Conservation (phyloP, 345 rosid genomes). For the Camelina hispida region DNA sequence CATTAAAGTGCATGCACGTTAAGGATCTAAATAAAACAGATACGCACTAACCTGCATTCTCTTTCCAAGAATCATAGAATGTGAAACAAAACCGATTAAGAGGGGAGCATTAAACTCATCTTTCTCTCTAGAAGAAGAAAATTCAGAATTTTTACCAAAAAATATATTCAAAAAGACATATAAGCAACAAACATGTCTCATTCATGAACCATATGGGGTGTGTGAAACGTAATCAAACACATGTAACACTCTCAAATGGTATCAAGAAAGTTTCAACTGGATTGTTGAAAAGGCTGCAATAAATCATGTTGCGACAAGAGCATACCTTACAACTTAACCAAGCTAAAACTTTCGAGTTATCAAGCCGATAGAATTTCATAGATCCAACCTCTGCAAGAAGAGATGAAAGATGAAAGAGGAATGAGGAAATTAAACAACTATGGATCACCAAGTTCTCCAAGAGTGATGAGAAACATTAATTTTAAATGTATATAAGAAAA, state of each 20-base stretch:
- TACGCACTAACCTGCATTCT: not conserved
- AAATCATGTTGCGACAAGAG: slow-evolving; percentile 23
- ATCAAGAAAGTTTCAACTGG: not conserved
- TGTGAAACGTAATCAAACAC: slow-evolving; percentile 6
- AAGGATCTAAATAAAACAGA: not conserved
- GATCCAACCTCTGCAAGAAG: slow-evolving; percentile 73
- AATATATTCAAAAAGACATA: not conserved
- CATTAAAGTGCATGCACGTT: slow-evolving; percentile 16
- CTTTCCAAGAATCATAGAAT: slow-evolving; percentile 1
- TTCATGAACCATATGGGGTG: not conserved
- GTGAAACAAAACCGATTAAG: slow-evolving; percentile 19
- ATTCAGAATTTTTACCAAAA: not conserved
- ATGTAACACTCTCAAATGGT: slow-evolving; percentile 15
- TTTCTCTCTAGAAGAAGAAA: not conserved
- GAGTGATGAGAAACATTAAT: not conserved
- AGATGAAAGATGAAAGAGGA: slow-evolving; percentile 26
- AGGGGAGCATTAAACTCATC: slow-evolving; percentile 9
- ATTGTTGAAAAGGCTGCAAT: slow-evolving; percentile 1
- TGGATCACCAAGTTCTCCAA: slow-evolving; percentile 21
- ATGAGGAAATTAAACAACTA: slow-evolving; percentile 7
- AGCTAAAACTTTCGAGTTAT: slow-evolving; percentile 73
- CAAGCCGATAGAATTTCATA: slow-evolving; percentile 77
- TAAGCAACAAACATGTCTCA: not conserved
- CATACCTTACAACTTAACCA: slow-evolving; percentile 84
- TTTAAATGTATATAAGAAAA: not conserved